A percentile compares a stretch with the other conserved stretches of the same genome.
phyloP scores from a whole-genome alignment of 768 basidiomycete genomes.

The Boletus barrowsii region DNA sequence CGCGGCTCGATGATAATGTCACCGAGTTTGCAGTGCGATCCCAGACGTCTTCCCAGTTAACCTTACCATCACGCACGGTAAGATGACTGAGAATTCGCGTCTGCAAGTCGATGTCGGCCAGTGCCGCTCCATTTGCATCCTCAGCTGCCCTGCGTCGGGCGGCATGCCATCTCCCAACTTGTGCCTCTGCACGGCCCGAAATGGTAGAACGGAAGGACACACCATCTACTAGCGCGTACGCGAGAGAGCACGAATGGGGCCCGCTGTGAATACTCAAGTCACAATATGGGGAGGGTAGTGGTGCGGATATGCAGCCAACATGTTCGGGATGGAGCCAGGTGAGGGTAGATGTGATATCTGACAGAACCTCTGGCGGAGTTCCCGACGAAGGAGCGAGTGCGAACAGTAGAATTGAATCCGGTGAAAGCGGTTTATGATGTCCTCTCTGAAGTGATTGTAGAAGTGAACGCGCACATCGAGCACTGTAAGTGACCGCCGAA shows the following conservation, averaged over 20 bases:
- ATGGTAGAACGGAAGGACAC: conserved; percentile 62
- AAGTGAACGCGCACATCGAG: conserved; percentile 20
- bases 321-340: conserved; percentile 39
- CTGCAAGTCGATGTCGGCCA: background rate
- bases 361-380: conserved; percentile 28
- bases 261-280: conserved; percentile 11
- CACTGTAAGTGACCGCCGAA: conserved; percentile 13
- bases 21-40: conserved; percentile 22
- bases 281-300: conserved; percentile 31
- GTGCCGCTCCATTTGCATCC: background rate
- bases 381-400: conserved; percentile 25
- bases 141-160: conserved; percentile 33
- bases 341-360: conserved; percentile 38
- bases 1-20: background rate
- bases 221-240: conserved; percentile 44
- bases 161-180: conserved; percentile 74
- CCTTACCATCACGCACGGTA: conserved; percentile 1
- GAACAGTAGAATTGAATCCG: conserved; percentile 19
- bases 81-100: conserved; percentile 2
- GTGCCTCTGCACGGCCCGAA: conserved; percentile 51
- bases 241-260: conserved; percentile 54
- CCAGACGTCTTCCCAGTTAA: conserved; percentile 58
- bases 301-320: conserved; percentile 63
- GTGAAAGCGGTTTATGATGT: background rate
- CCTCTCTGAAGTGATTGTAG: conserved; percentile 5